phyloP scores from a whole-genome alignment of 2,329 filamentous ascomycete species.

The Sarocladium oryzae region DNA sequence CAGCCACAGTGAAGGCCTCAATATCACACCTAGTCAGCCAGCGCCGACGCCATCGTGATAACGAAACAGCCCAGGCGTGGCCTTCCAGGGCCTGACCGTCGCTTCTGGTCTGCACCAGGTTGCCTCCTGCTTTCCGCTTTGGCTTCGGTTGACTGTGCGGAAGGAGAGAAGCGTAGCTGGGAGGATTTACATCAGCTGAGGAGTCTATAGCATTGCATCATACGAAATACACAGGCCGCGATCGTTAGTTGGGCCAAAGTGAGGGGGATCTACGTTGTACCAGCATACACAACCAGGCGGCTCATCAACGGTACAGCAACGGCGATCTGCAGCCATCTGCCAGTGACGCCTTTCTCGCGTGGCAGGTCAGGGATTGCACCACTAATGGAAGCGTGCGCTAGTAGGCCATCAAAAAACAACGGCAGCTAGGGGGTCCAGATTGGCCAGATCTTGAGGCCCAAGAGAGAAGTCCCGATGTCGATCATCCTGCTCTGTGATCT shows the following conservation, averaged over 20 bases:
- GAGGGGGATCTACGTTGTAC: too few relatives aligned
- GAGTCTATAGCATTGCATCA: too few relatives aligned
- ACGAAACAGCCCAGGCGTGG: background rate
- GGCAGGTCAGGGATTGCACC: constrained; percentile 5
- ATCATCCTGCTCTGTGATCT: background rate
- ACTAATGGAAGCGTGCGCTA: background rate
- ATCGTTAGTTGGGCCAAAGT: too few relatives aligned
- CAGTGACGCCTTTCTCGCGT: constrained; percentile 4
- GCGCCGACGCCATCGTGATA: background rate
- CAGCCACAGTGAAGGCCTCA: background rate
- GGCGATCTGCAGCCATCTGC: constrained; percentile 1
- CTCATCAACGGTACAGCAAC: background rate
- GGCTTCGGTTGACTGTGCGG: background rate
- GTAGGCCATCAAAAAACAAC: background rate
- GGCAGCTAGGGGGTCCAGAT: constrained; percentile 7
- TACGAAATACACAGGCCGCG: too few relatives aligned
- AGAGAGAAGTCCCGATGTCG: constrained; percentile 8
- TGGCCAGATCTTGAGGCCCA: constrained; percentile 3
- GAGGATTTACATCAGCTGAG: too few relatives aligned
- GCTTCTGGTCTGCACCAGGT: too few relatives aligned
- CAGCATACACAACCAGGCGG: background rate
- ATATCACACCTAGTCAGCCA: background rate
- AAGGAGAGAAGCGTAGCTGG: too few relatives aligned
- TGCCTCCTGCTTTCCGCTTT: too few relatives aligned
- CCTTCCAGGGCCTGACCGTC: background rate